Percentiles rank a stretch among this genome's conserved stretches.
phyloP scores from a whole-genome alignment of 768 basidiomycete species.

The Amanita pseudoporphyria region DNA sequence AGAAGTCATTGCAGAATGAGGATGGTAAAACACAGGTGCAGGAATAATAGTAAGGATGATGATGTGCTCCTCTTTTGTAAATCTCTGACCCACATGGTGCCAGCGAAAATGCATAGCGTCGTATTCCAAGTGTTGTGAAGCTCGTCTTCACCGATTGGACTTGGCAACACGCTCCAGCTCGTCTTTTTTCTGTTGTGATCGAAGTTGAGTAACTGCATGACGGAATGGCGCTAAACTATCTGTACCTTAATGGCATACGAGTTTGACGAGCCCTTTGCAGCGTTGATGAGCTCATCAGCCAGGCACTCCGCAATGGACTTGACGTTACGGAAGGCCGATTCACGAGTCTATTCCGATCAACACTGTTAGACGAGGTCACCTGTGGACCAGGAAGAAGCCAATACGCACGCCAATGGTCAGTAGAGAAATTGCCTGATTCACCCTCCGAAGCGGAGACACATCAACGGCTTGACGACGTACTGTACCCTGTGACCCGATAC shows the following conservation, averaged over 20 bases:
- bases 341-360: constrained; percentile 64
- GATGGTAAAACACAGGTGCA: neutral
- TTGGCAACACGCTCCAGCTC: constrained; percentile 99
- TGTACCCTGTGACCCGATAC: constrained; percentile 99
- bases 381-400: neutral
- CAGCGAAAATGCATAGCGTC: neutral
- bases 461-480: constrained; percentile 99
- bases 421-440: constrained; percentile 95
- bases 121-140: neutral
- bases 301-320: constrained; percentile 99
- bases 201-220: neutral
- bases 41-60: neutral
- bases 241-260: constrained; percentile 98
- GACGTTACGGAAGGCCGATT: constrained; percentile 99
- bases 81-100: neutral
- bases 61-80: neutral
- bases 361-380: constrained; percentile 1
- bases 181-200: constrained; percentile 77
- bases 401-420: constrained; percentile 87
- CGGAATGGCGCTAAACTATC: neutral
- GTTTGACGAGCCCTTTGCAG: constrained; percentile 99
- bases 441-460: constrained; percentile 94
- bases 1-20: neutral
- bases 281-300: constrained; percentile 99
- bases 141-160: constrained; percentile 78